Percentiles rank a stretch among this genome's conserved stretches.
Conservation (phyloP, 768 basidiomycete genomes). For the Lactarius hatsudake region DNA sequence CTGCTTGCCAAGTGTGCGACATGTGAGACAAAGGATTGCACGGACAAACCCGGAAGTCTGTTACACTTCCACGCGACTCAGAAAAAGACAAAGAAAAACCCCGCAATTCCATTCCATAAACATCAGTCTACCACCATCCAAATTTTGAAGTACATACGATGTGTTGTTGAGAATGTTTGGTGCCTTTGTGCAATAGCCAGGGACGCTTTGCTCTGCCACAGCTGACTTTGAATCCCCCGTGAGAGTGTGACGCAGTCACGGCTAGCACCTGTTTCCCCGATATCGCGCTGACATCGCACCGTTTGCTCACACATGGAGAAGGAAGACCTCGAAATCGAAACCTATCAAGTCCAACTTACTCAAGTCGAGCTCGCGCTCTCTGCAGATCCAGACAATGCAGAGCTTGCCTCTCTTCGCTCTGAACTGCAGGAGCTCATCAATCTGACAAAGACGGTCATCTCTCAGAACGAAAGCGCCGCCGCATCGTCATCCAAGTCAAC, state of each 20-base stretch:
- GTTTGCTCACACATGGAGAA: conserved; percentile 44
- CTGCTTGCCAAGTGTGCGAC: not conserved
- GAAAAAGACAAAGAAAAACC: not conserved
- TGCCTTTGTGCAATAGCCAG: too few relatives aligned
- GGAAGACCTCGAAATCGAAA: conserved; percentile 85
- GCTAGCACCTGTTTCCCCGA: not conserved
- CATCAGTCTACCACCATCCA: not conserved
- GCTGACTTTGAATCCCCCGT: conserved; percentile 18
- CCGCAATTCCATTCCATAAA: not conserved
- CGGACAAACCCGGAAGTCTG: not conserved
- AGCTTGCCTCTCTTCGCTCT: conserved; percentile 67
- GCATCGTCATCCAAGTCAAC: conserved; percentile 50
- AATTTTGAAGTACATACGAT: not conserved
- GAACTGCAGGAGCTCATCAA: conserved; percentile 83
- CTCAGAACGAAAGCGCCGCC: conserved; percentile 61
- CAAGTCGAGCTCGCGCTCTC: conserved; percentile 81
- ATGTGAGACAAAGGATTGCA: too few relatives aligned
- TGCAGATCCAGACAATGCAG: conserved; percentile 69
- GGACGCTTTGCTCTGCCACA: conserved; percentile 11
- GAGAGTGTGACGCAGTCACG: not conserved
- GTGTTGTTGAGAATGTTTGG: too few relatives aligned
- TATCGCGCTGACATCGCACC: conserved; percentile 8
- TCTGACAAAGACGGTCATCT: conserved; percentile 69
- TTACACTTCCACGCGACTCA: not conserved
- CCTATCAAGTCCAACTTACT: conserved; percentile 86